A percentile compares a stretch with the other conserved stretches of the same genome.
Conservation (phyloP, 2,329 filamentous ascomycete genomes). For the Paraphaeosphaeria minitans region DNA sequence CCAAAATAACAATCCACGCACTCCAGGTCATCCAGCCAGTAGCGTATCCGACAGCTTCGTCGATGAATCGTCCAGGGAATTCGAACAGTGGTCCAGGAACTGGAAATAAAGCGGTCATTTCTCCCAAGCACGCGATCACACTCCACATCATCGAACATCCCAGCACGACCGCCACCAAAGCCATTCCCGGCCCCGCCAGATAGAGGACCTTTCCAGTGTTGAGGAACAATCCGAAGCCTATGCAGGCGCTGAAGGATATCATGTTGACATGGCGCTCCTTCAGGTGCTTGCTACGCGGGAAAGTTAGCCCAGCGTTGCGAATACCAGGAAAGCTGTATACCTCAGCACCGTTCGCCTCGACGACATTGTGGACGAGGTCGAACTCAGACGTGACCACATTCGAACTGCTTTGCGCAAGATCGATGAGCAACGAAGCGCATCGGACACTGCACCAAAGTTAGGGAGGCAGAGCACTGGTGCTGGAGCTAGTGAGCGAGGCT, state of each 20-base stretch:
- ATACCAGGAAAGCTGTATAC: constrained; percentile 13
- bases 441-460: constrained; percentile 10
- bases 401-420: constrained; percentile 3
- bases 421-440: constrained; percentile 13
- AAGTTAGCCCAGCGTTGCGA: background rate
- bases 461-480: constrained; percentile 15
- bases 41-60: constrained; percentile 58
- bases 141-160: constrained; percentile 47
- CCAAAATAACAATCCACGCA: constrained; percentile 85
- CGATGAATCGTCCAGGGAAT: constrained; percentile 86
- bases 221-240: constrained; percentile 47
- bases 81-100: constrained; percentile 88
- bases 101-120: constrained; percentile 85
- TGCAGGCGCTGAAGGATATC: constrained; percentile 45
- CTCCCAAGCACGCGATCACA: constrained; percentile 65
- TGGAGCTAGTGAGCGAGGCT: constrained; percentile 14
- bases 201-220: constrained; percentile 47
- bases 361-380: constrained; percentile 24
- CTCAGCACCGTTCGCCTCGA: constrained; percentile 31
- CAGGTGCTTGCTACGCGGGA: constrained; percentile 23
- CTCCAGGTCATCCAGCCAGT: constrained; percentile 61
- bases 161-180: constrained; percentile 43
- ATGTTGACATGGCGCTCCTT: constrained; percentile 43
- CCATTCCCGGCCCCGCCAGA: constrained; percentile 46
- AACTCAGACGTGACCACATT: constrained; percentile 12